Evolutionary conservation across 2,329 filamentous ascomycete species (phyloP), one percentile per base, ranked within the genome.

Genomic region (Paramyrothecium sp.): DNA sequence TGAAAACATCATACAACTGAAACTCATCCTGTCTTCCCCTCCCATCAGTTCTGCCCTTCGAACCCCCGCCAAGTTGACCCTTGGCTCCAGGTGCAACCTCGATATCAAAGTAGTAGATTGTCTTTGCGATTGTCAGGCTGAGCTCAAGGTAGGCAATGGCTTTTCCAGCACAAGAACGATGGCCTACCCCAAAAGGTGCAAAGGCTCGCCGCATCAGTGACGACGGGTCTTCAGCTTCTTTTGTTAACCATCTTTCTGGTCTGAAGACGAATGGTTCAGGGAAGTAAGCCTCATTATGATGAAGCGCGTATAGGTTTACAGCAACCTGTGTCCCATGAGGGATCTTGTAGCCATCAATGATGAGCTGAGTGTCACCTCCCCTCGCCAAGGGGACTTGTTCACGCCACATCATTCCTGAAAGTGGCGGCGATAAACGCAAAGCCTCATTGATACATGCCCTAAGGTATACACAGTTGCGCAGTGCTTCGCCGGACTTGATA

Each of bases 121-220:
- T 44, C 34, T 50, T 52, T 7, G 58, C 55, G 10, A 59, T 21
- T 3, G 49, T 44, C 10, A 59, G 53, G 20, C 48, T 53, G 2
- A 46, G 17, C 44, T 59, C 54, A 5, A 57, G 38, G 30, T 59
- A 57, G 2, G 55, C 58, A 51, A 59, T 52, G 13, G 55, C n/a
- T 46, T 57, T 59, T 1, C 58, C 58, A 3, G 52, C 44, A 33
- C 58, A 59, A 13, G 41, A 19, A 13, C 58, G 54, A 17, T 22
- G 21, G 11, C 58, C 58, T 8, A 51, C 13, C 7, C 41, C 49
- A 19, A 57, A 59, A 3, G 58, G 47, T 21, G 23, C 49, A 54
- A 57, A 59, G 7, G 55, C 58, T 11, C 41, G 12, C 16, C 46
- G 19, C 55, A 54, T 53, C 10, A 23, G 19, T 26, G 16, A 13